Percentiles rank a stretch among this genome's conserved stretches.
Conservation (phyloP, 2,329 filamentous ascomycete genomes). For the Penicillium sp. region DNA sequence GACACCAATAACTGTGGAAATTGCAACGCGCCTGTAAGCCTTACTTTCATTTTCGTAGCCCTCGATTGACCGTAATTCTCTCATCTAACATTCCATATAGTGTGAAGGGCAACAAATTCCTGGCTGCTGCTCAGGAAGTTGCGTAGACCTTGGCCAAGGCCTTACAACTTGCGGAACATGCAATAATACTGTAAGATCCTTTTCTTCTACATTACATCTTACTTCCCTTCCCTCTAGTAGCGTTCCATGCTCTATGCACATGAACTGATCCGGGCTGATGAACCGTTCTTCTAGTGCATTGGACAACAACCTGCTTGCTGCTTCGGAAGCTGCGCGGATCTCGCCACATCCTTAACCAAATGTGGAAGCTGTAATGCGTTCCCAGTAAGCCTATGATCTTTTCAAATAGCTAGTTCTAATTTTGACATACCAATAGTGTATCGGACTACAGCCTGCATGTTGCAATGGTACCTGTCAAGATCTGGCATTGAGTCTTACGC, state of each 20-base stretch:
- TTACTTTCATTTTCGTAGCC: no score
- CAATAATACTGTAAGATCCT: constrained; percentile 3
- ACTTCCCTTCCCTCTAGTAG: not conserved
- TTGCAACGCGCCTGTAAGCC: constrained; percentile 7
- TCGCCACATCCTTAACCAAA: constrained; percentile 4
- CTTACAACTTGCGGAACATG: constrained; percentile 7
- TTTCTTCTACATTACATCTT: not conserved
- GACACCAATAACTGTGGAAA: constrained; percentile 9
- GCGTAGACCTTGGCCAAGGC: constrained; percentile 5
- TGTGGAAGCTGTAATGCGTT: constrained; percentile 10
- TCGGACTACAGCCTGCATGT: constrained; percentile 7
- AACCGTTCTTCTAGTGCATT: constrained; percentile 3
- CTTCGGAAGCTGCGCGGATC: constrained; percentile 12
- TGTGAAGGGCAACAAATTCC: constrained; percentile 7
- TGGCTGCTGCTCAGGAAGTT: constrained; percentile 15
- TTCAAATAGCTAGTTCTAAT: not conserved
- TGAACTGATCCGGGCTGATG: not conserved
- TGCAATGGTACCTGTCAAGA: constrained; percentile 10
- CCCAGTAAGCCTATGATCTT: not conserved
- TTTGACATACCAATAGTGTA: constrained; percentile 4
- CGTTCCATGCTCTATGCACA: not conserved
- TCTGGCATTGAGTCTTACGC: constrained; percentile 1
- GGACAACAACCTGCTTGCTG: constrained; percentile 16
- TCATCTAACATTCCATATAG: not conserved
- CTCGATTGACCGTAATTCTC: no score